A percentile compares a stretch with the other conserved stretches of the same genome.
Evolutionary conservation across 140 eudicot species (phyloP).

Genomic region (Ambrosia hybrid): DNA sequence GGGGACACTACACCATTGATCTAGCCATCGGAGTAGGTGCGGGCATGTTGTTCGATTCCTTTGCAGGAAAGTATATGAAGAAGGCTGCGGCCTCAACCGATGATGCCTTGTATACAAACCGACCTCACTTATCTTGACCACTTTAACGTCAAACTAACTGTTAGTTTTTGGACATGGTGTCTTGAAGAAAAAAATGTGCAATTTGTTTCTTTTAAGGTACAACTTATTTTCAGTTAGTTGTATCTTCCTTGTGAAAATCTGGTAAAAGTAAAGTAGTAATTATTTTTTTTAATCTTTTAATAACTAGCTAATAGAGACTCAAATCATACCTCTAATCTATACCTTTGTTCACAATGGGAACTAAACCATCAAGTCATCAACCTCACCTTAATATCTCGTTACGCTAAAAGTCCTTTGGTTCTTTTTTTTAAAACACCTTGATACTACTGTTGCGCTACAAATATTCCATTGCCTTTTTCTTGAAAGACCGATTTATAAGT

Average conservation of each 20-base stretch:
- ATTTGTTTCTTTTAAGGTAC: conserved; percentile 3
- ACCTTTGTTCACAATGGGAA: no score
- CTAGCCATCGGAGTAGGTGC: conserved; percentile 92
- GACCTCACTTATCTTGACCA: conserved; percentile 7
- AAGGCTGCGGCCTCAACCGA: conserved; percentile 21
- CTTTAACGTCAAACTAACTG: not conserved
- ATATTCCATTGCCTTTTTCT: no score
- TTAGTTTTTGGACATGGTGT: conserved; percentile 15
- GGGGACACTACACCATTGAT: conserved; percentile 97
- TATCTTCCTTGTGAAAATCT: not conserved
- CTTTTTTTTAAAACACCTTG: no score
- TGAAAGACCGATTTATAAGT: no score
- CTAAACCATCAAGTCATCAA: no score
- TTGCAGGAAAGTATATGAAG: conserved; percentile 66
- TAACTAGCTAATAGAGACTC: no score
- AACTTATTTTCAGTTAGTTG: not conserved
- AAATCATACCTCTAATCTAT: no score
- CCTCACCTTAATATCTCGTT: no score
- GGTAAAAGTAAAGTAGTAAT: no score
- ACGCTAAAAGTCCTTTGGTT: no score
- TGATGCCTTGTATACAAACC: conserved; percentile 14
- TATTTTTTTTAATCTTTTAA: no score
- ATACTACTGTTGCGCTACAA: no score
- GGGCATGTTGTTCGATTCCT: conserved; percentile 74
- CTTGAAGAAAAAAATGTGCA: not conserved